These are phyloP conservation scores for Beauveria varroae DNA, from an alignment of 2,329 filamentous ascomycete species.

Conservation along the genomic window DNA sequence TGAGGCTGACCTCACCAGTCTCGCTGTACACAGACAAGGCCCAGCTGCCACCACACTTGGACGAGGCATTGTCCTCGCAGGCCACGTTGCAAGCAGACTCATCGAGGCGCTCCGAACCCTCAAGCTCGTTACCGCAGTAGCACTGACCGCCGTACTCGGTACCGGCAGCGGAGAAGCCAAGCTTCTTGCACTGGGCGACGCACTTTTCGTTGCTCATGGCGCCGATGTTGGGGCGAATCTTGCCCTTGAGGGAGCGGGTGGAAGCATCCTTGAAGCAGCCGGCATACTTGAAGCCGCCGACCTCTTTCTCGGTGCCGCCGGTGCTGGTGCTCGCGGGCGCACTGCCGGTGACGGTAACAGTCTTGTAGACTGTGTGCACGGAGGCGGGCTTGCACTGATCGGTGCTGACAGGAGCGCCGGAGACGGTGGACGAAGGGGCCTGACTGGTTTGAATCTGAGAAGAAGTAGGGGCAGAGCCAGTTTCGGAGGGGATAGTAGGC, in stretches of 20 bases:
- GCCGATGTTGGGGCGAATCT: constrained; percentile 34
- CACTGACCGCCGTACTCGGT: constrained; percentile 46
- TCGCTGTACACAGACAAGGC: constrained; percentile 38
- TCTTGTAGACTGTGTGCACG: constrained; percentile 35
- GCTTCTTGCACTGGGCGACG: constrained; percentile 37
- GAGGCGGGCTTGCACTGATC: constrained; percentile 20
- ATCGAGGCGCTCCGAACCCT: constrained; percentile 32
- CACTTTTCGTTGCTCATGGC: constrained; percentile 38
- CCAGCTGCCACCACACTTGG: constrained; percentile 44
- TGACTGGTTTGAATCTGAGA: background rate
- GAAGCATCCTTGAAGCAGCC: constrained; percentile 36
- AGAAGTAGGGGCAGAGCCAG: background rate
- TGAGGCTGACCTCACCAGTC: constrained; percentile 24
- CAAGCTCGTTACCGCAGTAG: constrained; percentile 37
- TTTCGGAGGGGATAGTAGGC: constrained; percentile 1
- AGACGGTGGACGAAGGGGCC: constrained; percentile 16
- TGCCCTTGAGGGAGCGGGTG: constrained; percentile 31
- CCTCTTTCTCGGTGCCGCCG: constrained; percentile 9
- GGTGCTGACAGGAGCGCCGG: constrained; percentile 11
- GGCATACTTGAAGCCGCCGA: constrained; percentile 28
- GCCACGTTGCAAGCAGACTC: constrained; percentile 38
- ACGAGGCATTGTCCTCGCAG: constrained; percentile 39
- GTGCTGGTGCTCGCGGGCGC: constrained; percentile 15
- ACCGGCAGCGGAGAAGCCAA: constrained; percentile 38
- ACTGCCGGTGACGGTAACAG: constrained; percentile 35